Evolutionary conservation across 2,329 filamentous ascomycete species (phyloP).

Genomic region (Talaromyces funiculosus): DNA sequence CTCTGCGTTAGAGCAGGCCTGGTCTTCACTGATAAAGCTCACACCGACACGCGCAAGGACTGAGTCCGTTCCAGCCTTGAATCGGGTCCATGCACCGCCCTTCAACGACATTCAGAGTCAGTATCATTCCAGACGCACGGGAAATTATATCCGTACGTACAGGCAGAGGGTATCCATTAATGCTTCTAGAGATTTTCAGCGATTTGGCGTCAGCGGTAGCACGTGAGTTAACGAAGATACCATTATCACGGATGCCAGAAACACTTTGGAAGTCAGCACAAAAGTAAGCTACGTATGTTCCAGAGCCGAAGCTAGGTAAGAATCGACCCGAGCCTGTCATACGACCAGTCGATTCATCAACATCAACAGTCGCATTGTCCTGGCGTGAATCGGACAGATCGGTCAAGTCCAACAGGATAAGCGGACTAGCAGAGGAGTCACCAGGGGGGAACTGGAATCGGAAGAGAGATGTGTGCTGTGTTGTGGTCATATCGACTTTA

Average conservation of each 20-base stretch:
- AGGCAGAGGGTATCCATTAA: slow-evolving; percentile 52
- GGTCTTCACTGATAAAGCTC: slow-evolving; percentile 60
- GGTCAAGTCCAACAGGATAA: slow-evolving; percentile 60
- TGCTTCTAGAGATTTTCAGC: slow-evolving; percentile 51
- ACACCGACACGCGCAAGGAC: slow-evolving; percentile 61
- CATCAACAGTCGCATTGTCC: slow-evolving; percentile 55
- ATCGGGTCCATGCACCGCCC: slow-evolving; percentile 61
- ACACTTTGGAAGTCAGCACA: slow-evolving; percentile 60
- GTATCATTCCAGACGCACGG: neutral
- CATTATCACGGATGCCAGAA: slow-evolving; percentile 51
- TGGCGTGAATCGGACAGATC: slow-evolving; percentile 57
- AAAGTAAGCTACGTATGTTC: slow-evolving; percentile 56
- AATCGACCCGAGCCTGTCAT: slow-evolving; percentile 60
- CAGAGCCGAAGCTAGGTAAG: slow-evolving; percentile 59
- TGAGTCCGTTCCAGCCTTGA: slow-evolving; percentile 46
- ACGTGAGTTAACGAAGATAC: slow-evolving; percentile 59
- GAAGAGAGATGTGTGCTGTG: slow-evolving; percentile 60
- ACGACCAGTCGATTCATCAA: slow-evolving; percentile 53
- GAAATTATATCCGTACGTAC: neutral
- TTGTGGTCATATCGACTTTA: slow-evolving; percentile 60
- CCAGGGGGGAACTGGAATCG: slow-evolving; percentile 55
- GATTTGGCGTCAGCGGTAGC: slow-evolving; percentile 50
- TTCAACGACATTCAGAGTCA: neutral
- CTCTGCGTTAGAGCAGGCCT: slow-evolving; percentile 64
- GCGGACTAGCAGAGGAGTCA: slow-evolving; percentile 38